phyloP scores from a whole-genome alignment of 1,284 basidiomycete genomes.

The Fistulina hepatica region DNA sequence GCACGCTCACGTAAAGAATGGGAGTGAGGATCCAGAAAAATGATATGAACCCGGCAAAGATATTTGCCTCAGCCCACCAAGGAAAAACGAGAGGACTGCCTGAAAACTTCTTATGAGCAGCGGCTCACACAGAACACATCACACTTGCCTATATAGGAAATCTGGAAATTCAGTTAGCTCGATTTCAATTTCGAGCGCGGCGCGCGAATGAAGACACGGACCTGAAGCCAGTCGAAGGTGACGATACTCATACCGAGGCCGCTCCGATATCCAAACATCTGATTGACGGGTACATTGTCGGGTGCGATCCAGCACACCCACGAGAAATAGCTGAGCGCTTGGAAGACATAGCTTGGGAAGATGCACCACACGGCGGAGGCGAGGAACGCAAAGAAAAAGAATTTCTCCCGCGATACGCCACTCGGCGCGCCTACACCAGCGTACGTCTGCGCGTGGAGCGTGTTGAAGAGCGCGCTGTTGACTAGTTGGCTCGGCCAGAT shows the following conservation, averaged over 20 bases:
- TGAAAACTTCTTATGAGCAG: slow-evolving; percentile 25
- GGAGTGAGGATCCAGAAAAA: slow-evolving; percentile 49
- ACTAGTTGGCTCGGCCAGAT: slow-evolving; percentile 74
- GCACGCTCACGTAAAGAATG: slow-evolving; percentile 28
- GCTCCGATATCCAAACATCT: slow-evolving; percentile 2
- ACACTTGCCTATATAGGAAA: slow-evolving; percentile 18
- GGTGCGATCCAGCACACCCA: slow-evolving; percentile 28
- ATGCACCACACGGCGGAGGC: slow-evolving; percentile 41
- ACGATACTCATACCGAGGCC: slow-evolving; percentile 40
- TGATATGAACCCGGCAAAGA: slow-evolving; percentile 56
- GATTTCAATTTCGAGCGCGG: slow-evolving; percentile 35
- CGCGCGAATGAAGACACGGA: neutral
- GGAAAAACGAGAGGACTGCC: slow-evolving; percentile 34
- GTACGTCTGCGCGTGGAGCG: slow-evolving; percentile 40
- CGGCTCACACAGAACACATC: slow-evolving; percentile 21
- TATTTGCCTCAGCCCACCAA: slow-evolving; percentile 58
- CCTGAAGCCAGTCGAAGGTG: slow-evolving; percentile 6
- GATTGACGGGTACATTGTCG: slow-evolving; percentile 11
- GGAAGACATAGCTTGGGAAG: slow-evolving; percentile 51
- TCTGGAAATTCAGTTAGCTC: slow-evolving; percentile 22
- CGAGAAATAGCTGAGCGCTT: slow-evolving; percentile 39
- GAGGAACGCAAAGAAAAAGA: slow-evolving; percentile 44
- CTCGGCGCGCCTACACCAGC: slow-evolving; percentile 36
- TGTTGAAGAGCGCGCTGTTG: slow-evolving; percentile 60
- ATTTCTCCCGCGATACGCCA: slow-evolving; percentile 48